phyloP scores from a whole-genome alignment of 768 basidiomycete genomes.

The Tephrocybe sp. region DNA sequence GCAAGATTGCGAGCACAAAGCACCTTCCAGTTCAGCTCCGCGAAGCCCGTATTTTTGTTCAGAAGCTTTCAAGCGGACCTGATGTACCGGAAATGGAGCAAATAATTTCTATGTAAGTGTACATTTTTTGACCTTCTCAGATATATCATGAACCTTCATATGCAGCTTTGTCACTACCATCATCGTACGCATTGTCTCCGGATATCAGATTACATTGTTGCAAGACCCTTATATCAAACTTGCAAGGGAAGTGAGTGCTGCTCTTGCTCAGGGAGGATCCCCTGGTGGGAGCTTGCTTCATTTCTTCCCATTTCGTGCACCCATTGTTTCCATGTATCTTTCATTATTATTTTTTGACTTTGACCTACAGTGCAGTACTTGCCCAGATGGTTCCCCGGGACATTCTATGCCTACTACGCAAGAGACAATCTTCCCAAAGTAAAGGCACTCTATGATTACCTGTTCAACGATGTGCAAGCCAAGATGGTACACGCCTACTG shows the following conservation, averaged over 20 bases:
- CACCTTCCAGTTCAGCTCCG: background rate
- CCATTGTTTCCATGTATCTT: background rate
- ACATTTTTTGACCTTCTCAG: no score
- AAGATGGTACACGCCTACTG: constrained; percentile 12
- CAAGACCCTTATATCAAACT: constrained; percentile 17
- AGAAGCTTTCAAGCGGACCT: background rate
- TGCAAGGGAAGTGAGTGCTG: constrained; percentile 3
- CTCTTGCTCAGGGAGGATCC: constrained; percentile 5
- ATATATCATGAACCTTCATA: no score
- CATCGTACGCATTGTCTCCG: constrained; percentile 15
- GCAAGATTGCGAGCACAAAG: background rate
- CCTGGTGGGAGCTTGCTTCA: constrained; percentile 14
- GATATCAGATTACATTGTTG: constrained; percentile 14
- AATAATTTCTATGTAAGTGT: background rate
- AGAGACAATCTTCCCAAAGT: constrained; percentile 4
- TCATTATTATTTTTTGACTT: background rate
- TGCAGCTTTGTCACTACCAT: constrained; percentile 17
- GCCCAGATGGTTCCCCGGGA: constrained; percentile 24
- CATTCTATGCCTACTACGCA: constrained; percentile 15
- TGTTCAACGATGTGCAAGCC: constrained; percentile 9
- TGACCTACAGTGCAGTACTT: background rate
- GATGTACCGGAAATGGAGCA: background rate
- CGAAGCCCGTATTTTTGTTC: background rate
- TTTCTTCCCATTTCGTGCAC: constrained; percentile 13
- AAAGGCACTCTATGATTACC: constrained; percentile 12